phyloP scores from a whole-genome alignment of 257 asterid species.

The Penstemon eatonii region DNA sequence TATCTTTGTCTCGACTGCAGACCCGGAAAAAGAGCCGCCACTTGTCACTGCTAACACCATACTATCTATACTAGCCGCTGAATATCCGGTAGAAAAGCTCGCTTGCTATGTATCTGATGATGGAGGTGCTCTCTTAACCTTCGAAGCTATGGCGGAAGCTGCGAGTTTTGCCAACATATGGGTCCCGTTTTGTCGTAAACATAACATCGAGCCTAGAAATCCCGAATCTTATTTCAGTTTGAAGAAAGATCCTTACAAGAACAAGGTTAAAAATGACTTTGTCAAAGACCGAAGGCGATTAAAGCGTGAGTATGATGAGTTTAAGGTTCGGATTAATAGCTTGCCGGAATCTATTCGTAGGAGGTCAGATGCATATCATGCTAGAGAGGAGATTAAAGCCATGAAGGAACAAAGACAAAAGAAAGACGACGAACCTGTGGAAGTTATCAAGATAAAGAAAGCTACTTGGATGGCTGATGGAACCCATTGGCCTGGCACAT shows the following conservation, averaged over 20 bases:
- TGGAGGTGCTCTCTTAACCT: slow-evolving; percentile 77
- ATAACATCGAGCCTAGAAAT: slow-evolving; percentile 67
- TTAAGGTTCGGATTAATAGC: slow-evolving; percentile 69
- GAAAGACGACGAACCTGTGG: slow-evolving; percentile 58
- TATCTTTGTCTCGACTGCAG: slow-evolving; percentile 74
- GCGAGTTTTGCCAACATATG: slow-evolving; percentile 73
- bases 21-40: slow-evolving; percentile 82
- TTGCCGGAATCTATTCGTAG: slow-evolving; percentile 71
- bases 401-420: slow-evolving; percentile 63
- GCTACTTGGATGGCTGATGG: slow-evolving; percentile 92
- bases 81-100: slow-evolving; percentile 72
- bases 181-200: slow-evolving; percentile 82
- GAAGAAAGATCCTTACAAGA: slow-evolving; percentile 75
- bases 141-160: slow-evolving; percentile 83
- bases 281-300: slow-evolving; percentile 72
- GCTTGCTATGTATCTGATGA: slow-evolving; percentile 79
- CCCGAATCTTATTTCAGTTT: slow-evolving; percentile 60
- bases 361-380: slow-evolving; percentile 69
- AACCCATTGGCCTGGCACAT: slow-evolving; percentile 88
- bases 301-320: slow-evolving; percentile 80
- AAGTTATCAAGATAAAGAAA: slow-evolving; percentile 50
- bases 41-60: slow-evolving; percentile 81
- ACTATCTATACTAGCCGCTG: slow-evolving; percentile 61
- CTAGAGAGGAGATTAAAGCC: slow-evolving; percentile 65
- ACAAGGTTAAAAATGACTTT: slow-evolving; percentile 60